A percentile compares a stretch with the other conserved stretches of the same genome.
phyloP scores from a whole-genome alignment of 2,329 filamentous ascomycete species.

The Aspergillus oerlinghausenensis region DNA sequence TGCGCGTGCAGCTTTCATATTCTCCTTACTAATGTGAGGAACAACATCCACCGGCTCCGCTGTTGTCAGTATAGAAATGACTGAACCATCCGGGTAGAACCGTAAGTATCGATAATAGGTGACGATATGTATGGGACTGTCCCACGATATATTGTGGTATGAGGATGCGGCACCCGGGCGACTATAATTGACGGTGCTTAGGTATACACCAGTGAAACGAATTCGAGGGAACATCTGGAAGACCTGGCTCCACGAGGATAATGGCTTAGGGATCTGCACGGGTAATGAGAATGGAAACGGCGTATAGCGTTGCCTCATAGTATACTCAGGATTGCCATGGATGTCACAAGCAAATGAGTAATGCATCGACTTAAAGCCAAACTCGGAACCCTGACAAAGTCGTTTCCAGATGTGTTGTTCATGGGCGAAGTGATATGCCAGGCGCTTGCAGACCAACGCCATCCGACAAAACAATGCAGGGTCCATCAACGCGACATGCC shows the following conservation, averaged over 20 bases:
- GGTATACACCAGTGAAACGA: conserved; percentile 94
- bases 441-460: conserved; percentile 75
- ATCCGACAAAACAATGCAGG: conserved; percentile 71
- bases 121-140: conserved; percentile 82
- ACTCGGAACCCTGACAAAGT: conserved; percentile 63
- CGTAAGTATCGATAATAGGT: conserved; percentile 97
- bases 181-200: conserved; percentile 92
- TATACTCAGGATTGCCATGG: conserved; percentile 42
- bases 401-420: conserved; percentile 85
- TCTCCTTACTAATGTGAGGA: conserved; percentile 70
- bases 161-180: conserved; percentile 70
- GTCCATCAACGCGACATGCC: conserved; percentile 68
- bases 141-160: conserved; percentile 67
- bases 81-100: conserved; percentile 85
- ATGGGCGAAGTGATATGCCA: conserved; percentile 78
- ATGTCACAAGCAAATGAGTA: conserved; percentile 67
- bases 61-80: conserved; percentile 75
- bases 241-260: conserved; percentile 59
- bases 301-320: conserved; percentile 29
- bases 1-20: conserved; percentile 46
- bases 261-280: conserved; percentile 30
- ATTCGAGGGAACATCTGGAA: conserved; percentile 80
- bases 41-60: conserved; percentile 82
- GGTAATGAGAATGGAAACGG: conserved; percentile 28
- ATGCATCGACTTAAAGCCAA: conserved; percentile 79